Evolutionary conservation across 768 basidiomycete species (phyloP).

Genomic region (Lentinus brumalis): DNA sequence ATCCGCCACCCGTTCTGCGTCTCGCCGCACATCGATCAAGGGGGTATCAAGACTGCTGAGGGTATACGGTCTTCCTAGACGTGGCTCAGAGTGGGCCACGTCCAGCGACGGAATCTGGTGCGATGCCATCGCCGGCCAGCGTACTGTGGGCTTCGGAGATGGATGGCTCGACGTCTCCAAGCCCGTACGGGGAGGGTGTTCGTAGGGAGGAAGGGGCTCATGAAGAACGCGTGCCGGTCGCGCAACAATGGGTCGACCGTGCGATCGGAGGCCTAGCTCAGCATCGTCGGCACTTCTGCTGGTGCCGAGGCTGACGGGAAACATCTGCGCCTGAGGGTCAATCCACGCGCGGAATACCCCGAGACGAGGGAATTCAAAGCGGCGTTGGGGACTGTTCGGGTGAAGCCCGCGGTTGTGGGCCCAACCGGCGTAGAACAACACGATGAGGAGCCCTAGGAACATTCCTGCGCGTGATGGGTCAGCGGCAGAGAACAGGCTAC

Average conservation of each 20-base stretch:
- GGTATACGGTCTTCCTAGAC: not conserved
- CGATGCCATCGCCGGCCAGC: not conserved
- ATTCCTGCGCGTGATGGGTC: not conserved
- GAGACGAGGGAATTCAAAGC: not conserved
- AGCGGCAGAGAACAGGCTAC: not conserved
- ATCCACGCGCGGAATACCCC: not conserved
- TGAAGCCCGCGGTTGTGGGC: not conserved
- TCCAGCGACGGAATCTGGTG: not conserved
- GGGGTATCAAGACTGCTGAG: not conserved
- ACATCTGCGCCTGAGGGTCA: not conserved
- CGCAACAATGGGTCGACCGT: not conserved
- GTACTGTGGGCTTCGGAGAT: not conserved
- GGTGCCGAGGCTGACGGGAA: not conserved
- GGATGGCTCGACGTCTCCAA: not conserved
- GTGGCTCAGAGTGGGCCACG: not conserved
- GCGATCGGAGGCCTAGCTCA: not conserved
- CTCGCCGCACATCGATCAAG: too few species aligned
- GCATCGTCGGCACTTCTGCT: too few species aligned
- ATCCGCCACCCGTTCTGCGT: not conserved
- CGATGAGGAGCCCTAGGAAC: not conserved
- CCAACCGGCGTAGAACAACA: not conserved
- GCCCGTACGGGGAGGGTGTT: not conserved
- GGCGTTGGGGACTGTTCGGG: not conserved
- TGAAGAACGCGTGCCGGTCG: not conserved
- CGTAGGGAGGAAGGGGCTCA: slow-evolving; percentile 2